A percentile compares a stretch with the other conserved stretches of the same genome.
Conservation (phyloP, 2,329 filamentous ascomycete species). For the Neonectria sp. region DNA sequence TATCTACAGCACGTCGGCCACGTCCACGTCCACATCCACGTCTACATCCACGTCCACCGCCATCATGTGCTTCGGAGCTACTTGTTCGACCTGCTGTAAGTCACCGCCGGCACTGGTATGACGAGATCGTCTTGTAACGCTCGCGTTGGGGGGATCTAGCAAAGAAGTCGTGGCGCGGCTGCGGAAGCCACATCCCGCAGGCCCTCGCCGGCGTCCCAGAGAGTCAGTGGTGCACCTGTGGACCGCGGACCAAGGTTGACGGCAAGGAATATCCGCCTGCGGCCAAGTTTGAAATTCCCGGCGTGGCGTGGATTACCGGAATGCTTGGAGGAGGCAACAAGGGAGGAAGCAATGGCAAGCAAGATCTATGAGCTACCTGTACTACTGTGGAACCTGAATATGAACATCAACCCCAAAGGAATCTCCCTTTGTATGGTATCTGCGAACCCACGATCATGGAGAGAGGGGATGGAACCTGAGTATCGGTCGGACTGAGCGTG, state of each 20-base stretch:
- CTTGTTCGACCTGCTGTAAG: constrained; percentile 61
- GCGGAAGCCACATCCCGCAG: constrained; percentile 62
- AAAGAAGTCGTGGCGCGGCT: constrained; percentile 66
- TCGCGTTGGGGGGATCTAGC: constrained; percentile 48
- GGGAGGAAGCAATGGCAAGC: constrained; percentile 32
- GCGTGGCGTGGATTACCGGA: constrained; percentile 56
- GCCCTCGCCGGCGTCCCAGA: constrained; percentile 62
- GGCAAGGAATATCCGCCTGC: constrained; percentile 63
- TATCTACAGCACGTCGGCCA: neutral
- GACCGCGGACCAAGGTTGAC: constrained; percentile 59
- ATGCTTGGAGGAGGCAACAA: constrained; percentile 40
- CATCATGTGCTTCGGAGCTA: constrained; percentile 60
- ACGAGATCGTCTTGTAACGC: constrained; percentile 1
- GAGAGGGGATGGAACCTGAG: neutral
- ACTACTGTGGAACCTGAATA: neutral
- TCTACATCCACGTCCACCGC: no score
- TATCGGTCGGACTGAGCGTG: neutral
- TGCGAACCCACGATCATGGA: neutral
- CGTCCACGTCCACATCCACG: no score
- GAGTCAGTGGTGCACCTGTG: constrained; percentile 64
- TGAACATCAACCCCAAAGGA: neutral
- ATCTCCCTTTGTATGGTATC: no score
- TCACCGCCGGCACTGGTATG: neutral
- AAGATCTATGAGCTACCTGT: constrained; percentile 35
- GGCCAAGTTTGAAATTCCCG: constrained; percentile 57